A percentile compares a stretch with the other conserved stretches of the same genome.
Evolutionary conservation across 148 eudicot species (phyloP).

Genomic region (Rhododendron simsii): DNA sequence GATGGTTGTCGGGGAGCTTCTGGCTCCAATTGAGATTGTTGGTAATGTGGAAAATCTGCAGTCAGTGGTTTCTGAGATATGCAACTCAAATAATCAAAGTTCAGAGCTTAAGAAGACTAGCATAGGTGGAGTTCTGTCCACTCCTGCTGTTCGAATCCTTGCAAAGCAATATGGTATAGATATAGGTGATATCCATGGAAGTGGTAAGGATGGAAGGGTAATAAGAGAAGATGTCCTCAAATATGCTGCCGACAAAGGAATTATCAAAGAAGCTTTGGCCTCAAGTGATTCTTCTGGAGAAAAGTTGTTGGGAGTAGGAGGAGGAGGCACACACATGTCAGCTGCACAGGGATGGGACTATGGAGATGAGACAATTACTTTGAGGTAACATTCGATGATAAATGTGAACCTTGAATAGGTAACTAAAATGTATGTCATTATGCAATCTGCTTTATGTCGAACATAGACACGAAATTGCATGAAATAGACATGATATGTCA

Average conservation of each 20-base stretch:
- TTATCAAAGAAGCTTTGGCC: conserved; percentile 23
- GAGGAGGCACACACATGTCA: conserved; percentile 20
- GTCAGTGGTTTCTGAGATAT: conserved; percentile 16
- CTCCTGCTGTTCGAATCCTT: conserved; percentile 81
- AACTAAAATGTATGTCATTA: not conserved
- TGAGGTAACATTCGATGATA: conserved; percentile 51
- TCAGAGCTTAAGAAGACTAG: conserved; percentile 23
- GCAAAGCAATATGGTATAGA: conserved; percentile 71
- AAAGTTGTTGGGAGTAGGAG: conserved; percentile 21
- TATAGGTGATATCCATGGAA: conserved; percentile 61
- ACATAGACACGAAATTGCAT: not conserved
- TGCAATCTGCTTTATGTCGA: not conserved
- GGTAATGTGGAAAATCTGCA: conserved; percentile 25
- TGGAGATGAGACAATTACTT: conserved; percentile 51
- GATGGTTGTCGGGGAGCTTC: conserved; percentile 49
- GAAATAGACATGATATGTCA: conserved; percentile 1
- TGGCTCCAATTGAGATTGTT: conserved; percentile 23
- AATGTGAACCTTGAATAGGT: not conserved
- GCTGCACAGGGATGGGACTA: conserved; percentile 29
- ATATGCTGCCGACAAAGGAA: conserved; percentile 48
- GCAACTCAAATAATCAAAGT: conserved; percentile 27
- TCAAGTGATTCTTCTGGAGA: conserved; percentile 22
- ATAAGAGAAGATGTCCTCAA: conserved; percentile 69
- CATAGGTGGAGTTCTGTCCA: conserved; percentile 47
- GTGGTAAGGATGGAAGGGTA: conserved; percentile 77